Conservation (phyloP, 1,139 yeast species). For the Wickerhamiella infanticola region DNA sequence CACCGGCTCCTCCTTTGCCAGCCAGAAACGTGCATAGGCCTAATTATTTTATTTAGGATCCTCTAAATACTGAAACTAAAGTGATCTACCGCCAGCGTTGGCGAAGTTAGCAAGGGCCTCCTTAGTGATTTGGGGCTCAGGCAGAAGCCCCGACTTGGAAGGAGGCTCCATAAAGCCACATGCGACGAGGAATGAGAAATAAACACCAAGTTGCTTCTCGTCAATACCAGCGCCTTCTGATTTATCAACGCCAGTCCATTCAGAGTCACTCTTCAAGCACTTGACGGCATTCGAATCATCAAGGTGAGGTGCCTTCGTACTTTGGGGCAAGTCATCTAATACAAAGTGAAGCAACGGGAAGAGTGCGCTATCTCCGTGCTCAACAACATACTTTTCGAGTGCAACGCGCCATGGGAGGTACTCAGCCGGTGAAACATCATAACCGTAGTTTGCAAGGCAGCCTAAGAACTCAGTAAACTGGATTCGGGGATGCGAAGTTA, state of each 20-base stretch:
- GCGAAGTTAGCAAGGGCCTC: slow-evolving; percentile 51
- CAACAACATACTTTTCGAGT: slow-evolving; percentile 63
- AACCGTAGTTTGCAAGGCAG: slow-evolving; percentile 55
- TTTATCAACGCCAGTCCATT: slow-evolving; percentile 49
- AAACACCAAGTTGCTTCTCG: slow-evolving; percentile 48
- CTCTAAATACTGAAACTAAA: background rate
- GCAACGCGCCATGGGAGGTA: slow-evolving; percentile 67
- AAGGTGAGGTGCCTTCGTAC: slow-evolving; percentile 87
- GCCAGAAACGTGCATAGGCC: background rate
- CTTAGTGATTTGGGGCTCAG: slow-evolving; percentile 38
- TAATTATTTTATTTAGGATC: background rate
- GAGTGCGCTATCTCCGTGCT: slow-evolving; percentile 47
- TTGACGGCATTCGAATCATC: slow-evolving; percentile 67
- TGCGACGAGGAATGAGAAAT: slow-evolving; percentile 61
- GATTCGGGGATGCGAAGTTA: slow-evolving; percentile 93
- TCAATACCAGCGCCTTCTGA: slow-evolving; percentile 64
- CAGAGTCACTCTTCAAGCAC: slow-evolving; percentile 45
- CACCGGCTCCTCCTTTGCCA: background rate
- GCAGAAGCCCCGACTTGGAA: slow-evolving; percentile 35
- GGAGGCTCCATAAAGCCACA: slow-evolving; percentile 68
- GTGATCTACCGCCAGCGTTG: slow-evolving; percentile 68
- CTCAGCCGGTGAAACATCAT: slow-evolving; percentile 42
- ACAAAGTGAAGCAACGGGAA: slow-evolving; percentile 91
- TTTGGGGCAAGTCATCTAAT: slow-evolving; percentile 76
- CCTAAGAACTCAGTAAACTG: slow-evolving; percentile 61